Conservation (phyloP, 1,284 basidiomycete genomes). For the Apiotrichum mycotoxinovorans region DNA sequence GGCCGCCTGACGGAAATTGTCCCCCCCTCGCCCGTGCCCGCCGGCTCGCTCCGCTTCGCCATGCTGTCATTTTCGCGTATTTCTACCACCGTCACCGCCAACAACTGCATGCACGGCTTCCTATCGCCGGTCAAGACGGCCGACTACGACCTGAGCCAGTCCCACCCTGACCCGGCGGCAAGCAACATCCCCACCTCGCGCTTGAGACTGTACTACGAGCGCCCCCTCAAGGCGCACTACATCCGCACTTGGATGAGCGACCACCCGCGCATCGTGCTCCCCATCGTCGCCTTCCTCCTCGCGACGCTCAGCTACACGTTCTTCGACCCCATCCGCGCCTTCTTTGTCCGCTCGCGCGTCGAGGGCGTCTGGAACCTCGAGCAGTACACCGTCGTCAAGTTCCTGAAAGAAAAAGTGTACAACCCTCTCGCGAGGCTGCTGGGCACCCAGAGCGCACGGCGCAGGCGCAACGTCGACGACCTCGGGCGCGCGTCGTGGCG, state of each 20-base stretch:
- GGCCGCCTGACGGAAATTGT: constrained; percentile 71
- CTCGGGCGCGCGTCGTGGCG: constrained; percentile 59
- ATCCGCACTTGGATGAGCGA: constrained; percentile 75
- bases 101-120: constrained; percentile 78
- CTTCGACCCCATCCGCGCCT: constrained; percentile 83
- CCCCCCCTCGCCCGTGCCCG: constrained; percentile 61
- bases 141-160: constrained; percentile 33
- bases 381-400: constrained; percentile 43
- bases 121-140: constrained; percentile 49
- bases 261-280: constrained; percentile 84
- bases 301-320: constrained; percentile 88
- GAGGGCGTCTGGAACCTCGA: constrained; percentile 72
- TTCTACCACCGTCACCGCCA: constrained; percentile 72
- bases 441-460: neutral
- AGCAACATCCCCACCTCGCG: constrained; percentile 53
- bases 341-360: constrained; percentile 79
- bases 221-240: constrained; percentile 70
- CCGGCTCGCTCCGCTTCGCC: constrained; percentile 66
- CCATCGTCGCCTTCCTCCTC: constrained; percentile 78
- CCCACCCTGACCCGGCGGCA: neutral
- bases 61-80: constrained; percentile 62
- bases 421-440: constrained; percentile 7
- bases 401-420: constrained; percentile 8
- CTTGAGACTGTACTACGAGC: constrained; percentile 66
- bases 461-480: constrained; percentile 8